Conservation (phyloP, 345 rosid genomes). For the Sisymbrium irio region DNA sequence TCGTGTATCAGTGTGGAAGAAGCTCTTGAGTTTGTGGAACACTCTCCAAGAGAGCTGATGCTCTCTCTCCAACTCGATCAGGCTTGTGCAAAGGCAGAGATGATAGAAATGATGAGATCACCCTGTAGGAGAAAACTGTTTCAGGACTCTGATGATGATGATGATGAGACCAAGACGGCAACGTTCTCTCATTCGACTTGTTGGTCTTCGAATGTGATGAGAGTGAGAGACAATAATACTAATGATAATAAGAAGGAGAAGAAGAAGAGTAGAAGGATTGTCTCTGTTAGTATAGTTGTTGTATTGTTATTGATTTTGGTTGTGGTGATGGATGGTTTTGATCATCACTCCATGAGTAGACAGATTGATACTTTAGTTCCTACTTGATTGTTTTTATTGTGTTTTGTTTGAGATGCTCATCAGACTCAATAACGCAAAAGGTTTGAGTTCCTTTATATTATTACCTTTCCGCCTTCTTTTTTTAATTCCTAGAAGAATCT, state of each 20-base stretch:
- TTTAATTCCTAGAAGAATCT: background rate
- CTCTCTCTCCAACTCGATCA: slow-evolving; percentile 42
- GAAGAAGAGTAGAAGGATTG: background rate
- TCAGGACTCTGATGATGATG: background rate
- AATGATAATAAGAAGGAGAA: background rate
- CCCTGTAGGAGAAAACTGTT: slow-evolving; percentile 28
- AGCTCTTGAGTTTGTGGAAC: slow-evolving; percentile 32
- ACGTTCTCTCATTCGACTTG: slow-evolving; percentile 1
- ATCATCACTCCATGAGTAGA: background rate
- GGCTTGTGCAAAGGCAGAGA: background rate
- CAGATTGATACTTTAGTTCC: slow-evolving; percentile 24
- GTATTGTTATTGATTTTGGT: slow-evolving; percentile 18
- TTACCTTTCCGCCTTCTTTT: background rate
- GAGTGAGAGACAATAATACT: background rate
- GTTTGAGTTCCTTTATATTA: background rate
- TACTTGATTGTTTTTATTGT: background rate
- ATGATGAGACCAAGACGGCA: background rate
- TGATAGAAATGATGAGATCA: background rate
- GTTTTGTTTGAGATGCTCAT: background rate
- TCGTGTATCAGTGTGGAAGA: slow-evolving; percentile 30
- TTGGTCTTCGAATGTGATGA: slow-evolving; percentile 25
- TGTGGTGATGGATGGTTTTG: slow-evolving; percentile 7
- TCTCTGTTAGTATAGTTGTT: background rate
- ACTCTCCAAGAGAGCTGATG: slow-evolving; percentile 52
- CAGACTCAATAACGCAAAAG: background rate